A percentile compares a stretch with the other conserved stretches of the same genome.
phyloP scores from a whole-genome alignment of 371 early-diverging fungal genomes.

The Umbelopsis sp. region DNA sequence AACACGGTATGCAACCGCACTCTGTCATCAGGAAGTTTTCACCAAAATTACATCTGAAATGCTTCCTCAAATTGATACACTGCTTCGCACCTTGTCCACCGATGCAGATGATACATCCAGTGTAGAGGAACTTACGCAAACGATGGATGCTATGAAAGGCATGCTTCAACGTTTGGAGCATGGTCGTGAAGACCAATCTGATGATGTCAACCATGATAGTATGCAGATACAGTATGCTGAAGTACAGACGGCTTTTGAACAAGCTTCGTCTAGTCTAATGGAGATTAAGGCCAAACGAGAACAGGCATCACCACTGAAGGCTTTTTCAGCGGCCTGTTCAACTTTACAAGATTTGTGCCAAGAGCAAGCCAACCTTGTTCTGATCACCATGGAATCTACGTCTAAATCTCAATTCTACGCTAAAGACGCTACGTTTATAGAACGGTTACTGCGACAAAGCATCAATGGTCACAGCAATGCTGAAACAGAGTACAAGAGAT shows the following conservation, averaged over 20 bases:
- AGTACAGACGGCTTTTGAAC: background rate
- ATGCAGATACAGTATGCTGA: background rate
- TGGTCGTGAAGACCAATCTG: background rate
- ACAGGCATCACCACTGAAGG: background rate
- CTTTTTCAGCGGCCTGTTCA: background rate
- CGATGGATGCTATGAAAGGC: background rate
- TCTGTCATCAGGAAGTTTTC: background rate
- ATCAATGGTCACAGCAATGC: background rate
- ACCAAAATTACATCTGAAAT: background rate
- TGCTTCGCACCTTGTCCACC: background rate
- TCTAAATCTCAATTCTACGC: slow-evolving; percentile 2
- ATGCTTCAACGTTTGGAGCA: background rate
- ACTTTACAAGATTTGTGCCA: slow-evolving; percentile 6
- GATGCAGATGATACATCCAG: background rate
- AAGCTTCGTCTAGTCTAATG: background rate
- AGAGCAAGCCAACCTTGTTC: background rate
- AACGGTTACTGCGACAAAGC: background rate
- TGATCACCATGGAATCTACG: background rate
- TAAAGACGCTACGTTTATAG: slow-evolving; percentile 1
- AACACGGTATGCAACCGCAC: background rate
- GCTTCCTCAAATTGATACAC: background rate
- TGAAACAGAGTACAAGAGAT: background rate
- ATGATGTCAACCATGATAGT: background rate
- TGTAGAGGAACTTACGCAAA: background rate
- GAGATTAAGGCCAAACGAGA: background rate